Evolutionary conservation across 2,329 filamentous ascomycete genomes (phyloP).

Genomic region (Aspergillus texensis): DNA sequence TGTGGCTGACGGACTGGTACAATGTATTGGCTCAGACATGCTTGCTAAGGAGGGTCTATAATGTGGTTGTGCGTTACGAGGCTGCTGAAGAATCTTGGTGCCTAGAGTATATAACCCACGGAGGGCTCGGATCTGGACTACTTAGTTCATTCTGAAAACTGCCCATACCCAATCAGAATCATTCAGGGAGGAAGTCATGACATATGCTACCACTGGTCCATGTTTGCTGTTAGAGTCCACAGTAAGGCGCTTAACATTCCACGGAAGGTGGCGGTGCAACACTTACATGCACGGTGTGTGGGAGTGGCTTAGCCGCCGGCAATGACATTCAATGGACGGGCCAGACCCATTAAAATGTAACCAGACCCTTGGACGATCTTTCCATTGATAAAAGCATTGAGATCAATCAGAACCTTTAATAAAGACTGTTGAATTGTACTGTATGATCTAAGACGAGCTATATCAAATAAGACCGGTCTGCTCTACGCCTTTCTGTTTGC

Average conservation of each 20-base stretch:
- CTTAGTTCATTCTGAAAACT: not conserved
- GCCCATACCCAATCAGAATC: not conserved
- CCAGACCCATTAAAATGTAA: conserved; percentile 5
- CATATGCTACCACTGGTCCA: not conserved
- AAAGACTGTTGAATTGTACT: not conserved
- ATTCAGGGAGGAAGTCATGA: not conserved
- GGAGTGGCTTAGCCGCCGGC: conserved; percentile 16
- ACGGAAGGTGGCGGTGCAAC: conserved; percentile 21
- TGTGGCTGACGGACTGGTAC: not conserved
- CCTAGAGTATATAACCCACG: conserved; percentile 3
- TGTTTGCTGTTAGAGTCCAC: not conserved
- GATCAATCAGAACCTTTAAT: not conserved
- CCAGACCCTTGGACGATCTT: not conserved
- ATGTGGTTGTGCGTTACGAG: not conserved
- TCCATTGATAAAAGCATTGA: not conserved
- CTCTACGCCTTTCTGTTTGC: not conserved
- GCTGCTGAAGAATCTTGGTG: conserved; percentile 1
- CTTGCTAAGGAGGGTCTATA: conserved; percentile 61
- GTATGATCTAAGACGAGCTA: not conserved
- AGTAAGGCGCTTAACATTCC: not conserved
- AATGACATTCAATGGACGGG: not conserved
- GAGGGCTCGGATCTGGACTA: not conserved
- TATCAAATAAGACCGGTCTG: not conserved
- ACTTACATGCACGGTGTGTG: conserved; percentile 1
- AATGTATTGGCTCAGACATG: conserved; percentile 5